Percentiles rank a stretch among this genome's conserved stretches.
Conservation (phyloP, 73 alveolate species). For the Tetrahymena malaccensis region DNA sequence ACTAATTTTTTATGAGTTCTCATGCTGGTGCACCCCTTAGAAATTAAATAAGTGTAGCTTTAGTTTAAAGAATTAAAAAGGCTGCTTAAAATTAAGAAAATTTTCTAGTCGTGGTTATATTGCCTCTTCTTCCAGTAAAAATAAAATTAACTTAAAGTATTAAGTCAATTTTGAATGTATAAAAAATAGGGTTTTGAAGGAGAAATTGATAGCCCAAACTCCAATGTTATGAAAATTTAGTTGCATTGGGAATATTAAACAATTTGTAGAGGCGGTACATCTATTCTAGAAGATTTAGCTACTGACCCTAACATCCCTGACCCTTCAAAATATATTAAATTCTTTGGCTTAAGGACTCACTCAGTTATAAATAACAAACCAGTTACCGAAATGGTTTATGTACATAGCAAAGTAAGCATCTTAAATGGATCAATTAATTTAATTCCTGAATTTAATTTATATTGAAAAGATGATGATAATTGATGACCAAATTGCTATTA, state of each 20-base stretch:
- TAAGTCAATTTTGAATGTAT: too few species aligned
- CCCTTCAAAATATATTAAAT: constrained; percentile 72
- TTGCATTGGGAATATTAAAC: constrained; percentile 68
- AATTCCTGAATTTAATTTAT: constrained; percentile 35
- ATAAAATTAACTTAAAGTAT: background rate
- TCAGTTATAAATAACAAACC: constrained; percentile 60
- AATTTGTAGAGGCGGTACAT: constrained; percentile 59
- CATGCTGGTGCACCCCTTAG: constrained; percentile 65
- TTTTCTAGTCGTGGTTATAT: constrained; percentile 66
- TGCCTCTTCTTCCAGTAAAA: constrained; percentile 78
- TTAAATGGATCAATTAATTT: too few species aligned
- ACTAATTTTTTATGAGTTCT: constrained; percentile 69
- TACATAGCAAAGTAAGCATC: constrained; percentile 75
- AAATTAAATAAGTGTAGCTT: constrained; percentile 64
- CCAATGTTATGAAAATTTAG: constrained; percentile 56
- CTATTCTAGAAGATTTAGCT: constrained; percentile 59
- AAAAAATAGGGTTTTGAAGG: constrained; percentile 80
- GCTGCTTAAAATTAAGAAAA: constrained; percentile 59
- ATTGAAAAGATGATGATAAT: constrained; percentile 52
- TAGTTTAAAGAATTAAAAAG: constrained; percentile 64
- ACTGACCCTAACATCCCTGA: constrained; percentile 59
- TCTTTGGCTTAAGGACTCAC: constrained; percentile 85
- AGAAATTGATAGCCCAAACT: constrained; percentile 49
- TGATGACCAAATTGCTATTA: constrained; percentile 37
- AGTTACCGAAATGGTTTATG: constrained; percentile 83